Percentiles rank a stretch among this genome's conserved stretches.
phyloP scores from a whole-genome alignment of 495 filamentous ascomycete species.

The Pyrenula aspistea region DNA sequence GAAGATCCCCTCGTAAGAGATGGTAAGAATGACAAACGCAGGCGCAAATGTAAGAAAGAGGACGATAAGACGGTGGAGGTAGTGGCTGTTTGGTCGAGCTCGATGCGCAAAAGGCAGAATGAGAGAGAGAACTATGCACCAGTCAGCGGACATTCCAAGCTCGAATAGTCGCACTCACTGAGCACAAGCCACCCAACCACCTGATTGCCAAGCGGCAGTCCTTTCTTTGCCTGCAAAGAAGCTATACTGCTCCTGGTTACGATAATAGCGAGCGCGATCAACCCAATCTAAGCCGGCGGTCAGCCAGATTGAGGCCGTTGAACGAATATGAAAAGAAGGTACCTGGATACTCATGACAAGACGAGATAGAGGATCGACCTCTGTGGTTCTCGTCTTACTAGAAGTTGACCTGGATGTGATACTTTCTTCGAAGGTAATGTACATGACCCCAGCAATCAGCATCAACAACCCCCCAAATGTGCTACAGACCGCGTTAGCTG shows the following conservation, averaged over 20 bases:
- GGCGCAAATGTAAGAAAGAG: conserved; percentile 91
- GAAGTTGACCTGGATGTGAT: conserved; percentile 35
- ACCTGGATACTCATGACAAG: conserved; percentile 46
- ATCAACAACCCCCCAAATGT: conserved; percentile 68
- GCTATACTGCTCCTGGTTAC: conserved; percentile 73
- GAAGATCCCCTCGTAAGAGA: conserved; percentile 96
- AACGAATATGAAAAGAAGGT: conserved; percentile 4
- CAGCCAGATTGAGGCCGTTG: not conserved
- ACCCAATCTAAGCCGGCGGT: conserved; percentile 50
- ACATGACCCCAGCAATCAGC: conserved; percentile 64
- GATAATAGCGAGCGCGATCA: conserved; percentile 70
- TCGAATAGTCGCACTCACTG: conserved; percentile 34
- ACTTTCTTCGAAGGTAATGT: conserved; percentile 69
- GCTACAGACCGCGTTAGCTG: conserved; percentile 33
- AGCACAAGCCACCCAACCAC: conserved; percentile 76
- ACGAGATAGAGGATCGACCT: conserved; percentile 32
- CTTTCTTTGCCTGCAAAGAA: conserved; percentile 74
- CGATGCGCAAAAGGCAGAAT: conserved; percentile 71
- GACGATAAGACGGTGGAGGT: conserved; percentile 78
- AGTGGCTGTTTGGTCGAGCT: conserved; percentile 71
- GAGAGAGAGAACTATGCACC: conserved; percentile 53
- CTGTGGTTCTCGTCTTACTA: conserved; percentile 20
- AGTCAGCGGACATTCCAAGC: conserved; percentile 1
- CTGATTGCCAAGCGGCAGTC: conserved; percentile 84
- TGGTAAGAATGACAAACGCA: conserved; percentile 90